phyloP scores from a whole-genome alignment of 768 basidiomycete species.

The Mrakia frigida region DNA sequence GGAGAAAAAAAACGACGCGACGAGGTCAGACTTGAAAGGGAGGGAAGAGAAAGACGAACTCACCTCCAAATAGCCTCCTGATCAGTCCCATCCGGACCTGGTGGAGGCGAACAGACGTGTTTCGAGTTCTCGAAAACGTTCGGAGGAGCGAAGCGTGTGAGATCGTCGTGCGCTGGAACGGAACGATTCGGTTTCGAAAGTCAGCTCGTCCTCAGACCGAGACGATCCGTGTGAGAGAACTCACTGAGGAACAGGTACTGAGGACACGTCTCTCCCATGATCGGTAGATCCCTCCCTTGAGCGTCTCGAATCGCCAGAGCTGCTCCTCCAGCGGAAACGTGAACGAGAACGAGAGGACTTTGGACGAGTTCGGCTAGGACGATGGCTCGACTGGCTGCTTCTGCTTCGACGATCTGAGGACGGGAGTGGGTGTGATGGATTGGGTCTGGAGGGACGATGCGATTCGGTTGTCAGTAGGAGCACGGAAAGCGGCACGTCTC shows the following conservation, averaged over 20 bases:
- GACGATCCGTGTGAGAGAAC: not conserved
- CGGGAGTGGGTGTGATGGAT: constrained; percentile 40
- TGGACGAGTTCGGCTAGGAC: constrained; percentile 41
- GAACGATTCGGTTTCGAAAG: too few species aligned
- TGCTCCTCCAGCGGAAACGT: constrained; percentile 40
- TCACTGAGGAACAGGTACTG: constrained; percentile 40
- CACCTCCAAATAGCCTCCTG: constrained; percentile 39
- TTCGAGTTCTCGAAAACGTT: constrained; percentile 37
- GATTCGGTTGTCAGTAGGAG: too few species aligned
- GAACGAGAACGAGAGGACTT: constrained; percentile 43
- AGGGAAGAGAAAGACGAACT: not conserved
- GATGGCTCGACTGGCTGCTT: constrained; percentile 43
- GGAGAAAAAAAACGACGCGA: not conserved
- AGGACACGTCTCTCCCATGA: constrained; percentile 44
- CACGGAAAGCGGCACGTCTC: too few species aligned
- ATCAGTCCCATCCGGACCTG: constrained; percentile 39
- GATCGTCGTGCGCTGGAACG: constrained; percentile 29
- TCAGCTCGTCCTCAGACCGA: not conserved
- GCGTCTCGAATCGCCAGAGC: constrained; percentile 40
- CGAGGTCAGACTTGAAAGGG: not conserved
- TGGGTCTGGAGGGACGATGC: not conserved
- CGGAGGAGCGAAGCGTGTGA: constrained; percentile 38
- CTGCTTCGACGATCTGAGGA: constrained; percentile 41
- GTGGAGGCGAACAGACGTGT: constrained; percentile 41
- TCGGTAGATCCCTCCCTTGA: constrained; percentile 38